Conservation (phyloP, 2,329 filamentous ascomycete genomes). For the Tolypocladium sp. region DNA sequence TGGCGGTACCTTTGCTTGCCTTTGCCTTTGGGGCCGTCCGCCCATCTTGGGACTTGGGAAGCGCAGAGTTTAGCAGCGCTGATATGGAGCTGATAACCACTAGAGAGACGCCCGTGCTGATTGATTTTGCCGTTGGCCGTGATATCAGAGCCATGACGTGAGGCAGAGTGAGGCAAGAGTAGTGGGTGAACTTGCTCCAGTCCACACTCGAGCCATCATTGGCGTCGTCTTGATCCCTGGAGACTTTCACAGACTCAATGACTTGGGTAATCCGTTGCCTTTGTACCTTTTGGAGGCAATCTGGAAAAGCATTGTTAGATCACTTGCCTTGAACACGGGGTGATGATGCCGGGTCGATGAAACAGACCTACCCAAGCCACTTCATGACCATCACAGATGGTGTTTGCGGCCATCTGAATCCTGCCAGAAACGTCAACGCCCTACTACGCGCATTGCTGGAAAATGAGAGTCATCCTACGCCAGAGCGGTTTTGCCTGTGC, state of each 20-base stretch:
- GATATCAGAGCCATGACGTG: constrained; percentile 69
- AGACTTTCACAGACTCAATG: constrained; percentile 9
- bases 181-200: constrained; percentile 33
- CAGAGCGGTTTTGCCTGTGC: constrained; percentile 75
- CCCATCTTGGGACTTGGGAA: constrained; percentile 49
- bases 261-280: constrained; percentile 17
- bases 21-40: constrained; percentile 28
- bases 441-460: not conserved
- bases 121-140: constrained; percentile 53
- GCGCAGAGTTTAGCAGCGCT: constrained; percentile 65
- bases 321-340: not conserved
- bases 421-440: constrained; percentile 29
- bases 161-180: constrained; percentile 50
- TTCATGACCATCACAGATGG: constrained; percentile 47
- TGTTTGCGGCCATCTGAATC: constrained; percentile 59
- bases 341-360: not conserved
- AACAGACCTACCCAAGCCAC: constrained; percentile 78
- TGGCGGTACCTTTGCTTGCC: constrained; percentile 26
- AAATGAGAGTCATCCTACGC: constrained; percentile 46
- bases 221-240: constrained; percentile 1
- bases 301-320: constrained; percentile 14
- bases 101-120: constrained; percentile 54
- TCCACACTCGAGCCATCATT: constrained; percentile 10
- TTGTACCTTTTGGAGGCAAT: constrained; percentile 36
- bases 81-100: constrained; percentile 74